Evolutionary conservation across 1,139 yeast species (phyloP), one percentile per base, ranked within the genome.

Genomic region (Taphrina pruni): DNA sequence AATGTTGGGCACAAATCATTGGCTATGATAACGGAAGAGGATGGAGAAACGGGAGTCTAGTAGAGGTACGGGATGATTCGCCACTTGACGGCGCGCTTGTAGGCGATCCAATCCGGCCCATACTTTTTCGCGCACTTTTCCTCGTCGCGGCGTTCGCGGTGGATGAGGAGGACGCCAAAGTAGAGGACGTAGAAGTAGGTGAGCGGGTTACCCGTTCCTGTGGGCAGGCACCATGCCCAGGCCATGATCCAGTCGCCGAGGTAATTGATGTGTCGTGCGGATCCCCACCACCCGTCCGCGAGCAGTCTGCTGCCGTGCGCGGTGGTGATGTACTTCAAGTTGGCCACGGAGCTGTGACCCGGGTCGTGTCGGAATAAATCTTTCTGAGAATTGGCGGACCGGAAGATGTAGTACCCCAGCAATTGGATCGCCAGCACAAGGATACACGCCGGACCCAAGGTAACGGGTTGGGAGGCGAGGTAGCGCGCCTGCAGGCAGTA

Each of bases 211-310:
- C 81, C 83, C 75, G 88, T 86, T 14, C 97, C 97, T 1, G 98
- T 91, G 21, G 97, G 88, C 73, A 94, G 82, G 78, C 97, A 92
- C 96, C 97, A 93, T 56, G 96, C 87, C 81, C 90, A 84, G 0
- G 97, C 92, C 76, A 92, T 87, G 65, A 95, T 77, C 95, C 97
- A 92, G 79, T 94, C 99, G 51, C 99, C 99, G 72, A 93, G 84
- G 79, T 94, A 94, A 77, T 94, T 94, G 77, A 91, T 91, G 78
- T 94, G 99, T 74, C 96, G 96, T 6, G 97, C 87, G 52, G 83
- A 79, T 2, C 89, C 90, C 99, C 99, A 94, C 99, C 99, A 94
- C 1, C 98, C 97, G 75, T 91, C 95, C 70, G 87, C 85, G 67
- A 94, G 81, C 73, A 94, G 83, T 75, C 86, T 89, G 50, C 97